Evolutionary conservation across 2,329 filamentous ascomycete genomes (phyloP).

Genomic region (Amphichorda felina): DNA sequence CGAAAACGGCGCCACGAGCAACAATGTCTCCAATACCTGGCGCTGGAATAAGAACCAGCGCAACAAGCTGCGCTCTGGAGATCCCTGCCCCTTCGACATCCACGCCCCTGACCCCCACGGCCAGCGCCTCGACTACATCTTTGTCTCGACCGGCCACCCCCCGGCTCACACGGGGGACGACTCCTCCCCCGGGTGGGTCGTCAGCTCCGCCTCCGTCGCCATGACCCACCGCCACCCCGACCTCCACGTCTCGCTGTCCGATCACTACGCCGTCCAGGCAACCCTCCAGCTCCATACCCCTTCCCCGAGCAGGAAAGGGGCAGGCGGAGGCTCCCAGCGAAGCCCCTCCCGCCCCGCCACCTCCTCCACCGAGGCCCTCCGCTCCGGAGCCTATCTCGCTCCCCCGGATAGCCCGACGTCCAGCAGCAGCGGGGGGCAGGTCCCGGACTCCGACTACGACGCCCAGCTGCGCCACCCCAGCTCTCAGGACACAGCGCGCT

Average conservation of each 20-base stretch:
- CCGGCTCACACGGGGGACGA: background rate
- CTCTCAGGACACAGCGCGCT: background rate
- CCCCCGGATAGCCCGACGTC: conserved; percentile 9
- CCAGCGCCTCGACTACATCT: conserved; percentile 93
- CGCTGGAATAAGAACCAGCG: conserved; percentile 66
- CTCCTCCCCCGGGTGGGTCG: conserved; percentile 44
- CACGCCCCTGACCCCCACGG: conserved; percentile 58
- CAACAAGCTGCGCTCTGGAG: conserved; percentile 51
- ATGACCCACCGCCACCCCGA: conserved; percentile 74
- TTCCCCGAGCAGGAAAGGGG: conserved; percentile 4
- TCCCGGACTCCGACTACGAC: conserved; percentile 14
- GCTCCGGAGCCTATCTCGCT: conserved; percentile 13
- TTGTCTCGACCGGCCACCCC: conserved; percentile 48
- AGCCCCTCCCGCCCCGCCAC: conserved; percentile 8
- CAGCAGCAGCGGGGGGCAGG: too few relatives aligned
- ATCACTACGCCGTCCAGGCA: conserved; percentile 86
- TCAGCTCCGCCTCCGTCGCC: conserved; percentile 59
- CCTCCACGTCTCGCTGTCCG: conserved; percentile 76
- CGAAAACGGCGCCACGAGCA: conserved; percentile 79
- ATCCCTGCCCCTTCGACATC: conserved; percentile 45
- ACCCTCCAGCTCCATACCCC: conserved; percentile 46
- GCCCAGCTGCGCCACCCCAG: conserved; percentile 16
- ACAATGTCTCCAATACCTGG: conserved; percentile 85
- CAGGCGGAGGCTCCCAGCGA: conserved; percentile 2
- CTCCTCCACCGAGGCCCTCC: conserved; percentile 9